Conservation (phyloP, 2,329 filamentous ascomycete species). For the Cercospora sp. region DNA sequence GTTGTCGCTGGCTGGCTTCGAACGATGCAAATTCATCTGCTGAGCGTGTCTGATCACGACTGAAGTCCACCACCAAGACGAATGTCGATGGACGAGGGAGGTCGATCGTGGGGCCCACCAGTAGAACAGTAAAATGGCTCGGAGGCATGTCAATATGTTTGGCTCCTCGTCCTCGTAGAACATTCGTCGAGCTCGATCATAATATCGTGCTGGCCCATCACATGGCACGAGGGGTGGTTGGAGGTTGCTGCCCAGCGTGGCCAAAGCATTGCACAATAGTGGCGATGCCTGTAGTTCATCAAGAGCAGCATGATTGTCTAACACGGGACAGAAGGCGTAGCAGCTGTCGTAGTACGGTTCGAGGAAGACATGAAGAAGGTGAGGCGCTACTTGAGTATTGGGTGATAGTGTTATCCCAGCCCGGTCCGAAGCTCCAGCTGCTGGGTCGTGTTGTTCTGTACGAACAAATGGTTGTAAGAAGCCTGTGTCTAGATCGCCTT, state of each 20-base stretch:
- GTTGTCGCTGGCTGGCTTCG: neutral
- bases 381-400: neutral
- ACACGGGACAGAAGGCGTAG: neutral
- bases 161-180: slow-evolving; percentile 18
- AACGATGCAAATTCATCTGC: slow-evolving; percentile 12
- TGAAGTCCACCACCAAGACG: slow-evolving; percentile 17
- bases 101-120: slow-evolving; percentile 16
- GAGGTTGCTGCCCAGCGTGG: slow-evolving; percentile 10
- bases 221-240: slow-evolving; percentile 14
- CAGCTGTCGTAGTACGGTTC: neutral
- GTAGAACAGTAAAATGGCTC: slow-evolving; percentile 13
- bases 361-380: neutral
- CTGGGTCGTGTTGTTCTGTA: neutral
- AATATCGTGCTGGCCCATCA: slow-evolving; percentile 11
- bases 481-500: neutral
- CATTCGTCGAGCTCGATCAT: slow-evolving; percentile 12
- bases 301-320: neutral
- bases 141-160: slow-evolving; percentile 8
- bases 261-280: slow-evolving; percentile 13
- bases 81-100: slow-evolving; percentile 13
- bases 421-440: neutral
- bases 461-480: neutral
- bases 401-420: neutral
- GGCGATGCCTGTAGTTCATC: slow-evolving; percentile 1
- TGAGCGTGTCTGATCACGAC: slow-evolving; percentile 16